Percentiles rank a stretch among this genome's conserved stretches.
These are phyloP conservation scores for Hypomontagnella submonticulosa DNA, from an alignment of 495 filamentous ascomycete genomes.

Conservation along the genomic window DNA sequence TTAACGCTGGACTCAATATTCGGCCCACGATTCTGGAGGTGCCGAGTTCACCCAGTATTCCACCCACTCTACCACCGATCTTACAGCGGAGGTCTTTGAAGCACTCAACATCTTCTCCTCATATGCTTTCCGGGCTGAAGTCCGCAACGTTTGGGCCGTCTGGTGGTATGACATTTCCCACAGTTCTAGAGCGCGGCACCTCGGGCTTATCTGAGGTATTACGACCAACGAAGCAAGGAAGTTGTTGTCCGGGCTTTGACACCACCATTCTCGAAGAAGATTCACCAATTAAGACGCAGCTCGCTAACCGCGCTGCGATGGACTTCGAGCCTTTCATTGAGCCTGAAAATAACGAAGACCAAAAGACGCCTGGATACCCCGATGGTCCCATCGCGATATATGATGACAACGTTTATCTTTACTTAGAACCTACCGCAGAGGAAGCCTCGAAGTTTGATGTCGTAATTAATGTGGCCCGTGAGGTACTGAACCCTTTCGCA, in stretches of 20 bases:
- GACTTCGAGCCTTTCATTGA: constrained; percentile 63
- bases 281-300: constrained; percentile 71
- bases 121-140: constrained; percentile 63
- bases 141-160: constrained; percentile 63
- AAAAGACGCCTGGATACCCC: constrained; percentile 90
- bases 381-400: constrained; percentile 93
- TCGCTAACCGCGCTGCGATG: constrained; percentile 63
- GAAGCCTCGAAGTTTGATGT: constrained; percentile 90
- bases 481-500: constrained; percentile 89
- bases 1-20: constrained; percentile 55
- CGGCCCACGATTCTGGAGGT: constrained; percentile 54
- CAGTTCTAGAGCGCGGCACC: constrained; percentile 60
- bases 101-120: constrained; percentile 66
- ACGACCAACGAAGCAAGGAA: constrained; percentile 55
- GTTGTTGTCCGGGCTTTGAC: constrained; percentile 41
- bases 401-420: constrained; percentile 90
- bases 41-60: constrained; percentile 56
- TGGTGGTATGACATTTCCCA: constrained; percentile 65
- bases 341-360: constrained; percentile 71
- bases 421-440: constrained; percentile 86
- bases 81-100: constrained; percentile 65
- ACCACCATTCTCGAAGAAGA: constrained; percentile 79
- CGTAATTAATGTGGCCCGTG: constrained; percentile 93
- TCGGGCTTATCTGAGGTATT: constrained; percentile 61
- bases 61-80: constrained; percentile 59